A percentile compares a stretch with the other conserved stretches of the same genome.
These are phyloP conservation scores for Starmerella sp. DNA, from an alignment of 805 yeast genomes.

Conservation along the genomic window DNA sequence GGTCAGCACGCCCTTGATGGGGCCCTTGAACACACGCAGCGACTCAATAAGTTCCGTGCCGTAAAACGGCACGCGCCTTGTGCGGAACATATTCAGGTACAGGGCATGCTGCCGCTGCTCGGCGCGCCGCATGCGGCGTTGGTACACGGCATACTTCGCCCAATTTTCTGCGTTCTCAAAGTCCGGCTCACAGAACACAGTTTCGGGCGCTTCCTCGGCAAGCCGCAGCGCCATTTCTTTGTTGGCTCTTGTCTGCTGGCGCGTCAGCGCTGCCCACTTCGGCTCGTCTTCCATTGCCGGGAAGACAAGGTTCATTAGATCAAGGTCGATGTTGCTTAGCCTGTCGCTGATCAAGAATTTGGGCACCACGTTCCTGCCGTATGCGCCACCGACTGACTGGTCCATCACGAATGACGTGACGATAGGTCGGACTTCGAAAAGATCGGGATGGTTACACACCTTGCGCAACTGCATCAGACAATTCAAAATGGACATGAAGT, in stretches of 20 bases:
- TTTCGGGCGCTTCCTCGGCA: conserved; percentile 10
- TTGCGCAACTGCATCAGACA: conserved; percentile 96
- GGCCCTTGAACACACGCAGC: conserved; percentile 21
- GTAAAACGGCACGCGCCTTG: conserved; percentile 53
- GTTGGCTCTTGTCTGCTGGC: conserved; percentile 5
- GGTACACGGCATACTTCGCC: conserved; percentile 45
- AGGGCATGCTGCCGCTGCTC: conserved; percentile 43
- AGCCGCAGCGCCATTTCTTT: conserved; percentile 5
- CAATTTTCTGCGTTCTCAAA: conserved; percentile 36
- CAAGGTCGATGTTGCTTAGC: conserved; percentile 21
- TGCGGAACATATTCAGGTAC: conserved; percentile 56
- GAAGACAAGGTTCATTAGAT: conserved; percentile 52
- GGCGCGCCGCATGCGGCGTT: conserved; percentile 42
- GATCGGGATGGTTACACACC: conserved; percentile 92
- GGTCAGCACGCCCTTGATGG: conserved; percentile 17
- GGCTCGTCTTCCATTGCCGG: conserved; percentile 35
- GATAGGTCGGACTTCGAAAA: conserved; percentile 92
- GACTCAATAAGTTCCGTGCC: conserved; percentile 44
- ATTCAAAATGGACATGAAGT: conserved; percentile 86
- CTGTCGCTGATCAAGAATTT: conserved; percentile 13
- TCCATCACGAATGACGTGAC: conserved; percentile 77
- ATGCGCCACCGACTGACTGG: conserved; percentile 46
- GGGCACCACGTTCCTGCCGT: conserved; percentile 19
- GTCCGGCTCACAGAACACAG: conserved; percentile 25
- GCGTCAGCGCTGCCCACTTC: conserved; percentile 10